phyloP scores from a whole-genome alignment of 176 grass and related monocot genomes.

The Elaeis guineensis region DNA sequence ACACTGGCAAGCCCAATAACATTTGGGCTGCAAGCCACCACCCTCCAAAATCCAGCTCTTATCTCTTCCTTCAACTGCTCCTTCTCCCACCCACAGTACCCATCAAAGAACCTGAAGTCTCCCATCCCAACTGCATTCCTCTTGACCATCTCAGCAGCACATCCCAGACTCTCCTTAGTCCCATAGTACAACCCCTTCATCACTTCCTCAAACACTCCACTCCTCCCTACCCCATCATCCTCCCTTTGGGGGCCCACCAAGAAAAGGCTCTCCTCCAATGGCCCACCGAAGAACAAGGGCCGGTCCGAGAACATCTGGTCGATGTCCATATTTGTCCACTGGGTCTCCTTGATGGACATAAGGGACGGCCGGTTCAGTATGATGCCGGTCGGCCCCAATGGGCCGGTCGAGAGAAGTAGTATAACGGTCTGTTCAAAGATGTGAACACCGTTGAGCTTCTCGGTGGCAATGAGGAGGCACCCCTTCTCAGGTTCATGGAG shows the following conservation, averaged over 20 bases:
- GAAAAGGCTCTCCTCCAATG: conserved; percentile 72
- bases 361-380: conserved; percentile 88
- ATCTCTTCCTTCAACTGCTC: conserved; percentile 72
- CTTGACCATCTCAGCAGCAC: conserved; percentile 80
- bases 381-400: conserved; percentile 54
- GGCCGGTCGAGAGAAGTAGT: conserved; percentile 54
- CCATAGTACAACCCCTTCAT: conserved; percentile 77
- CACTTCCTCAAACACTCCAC: conserved; percentile 80
- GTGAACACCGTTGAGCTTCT: conserved; percentile 85
- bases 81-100: conserved; percentile 74
- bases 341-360: conserved; percentile 94
- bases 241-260: conserved; percentile 35
- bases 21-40: conserved; percentile 73
- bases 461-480: conserved; percentile 75
- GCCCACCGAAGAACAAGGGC: conserved; percentile 84
- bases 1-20: conserved; percentile 38
- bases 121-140: conserved; percentile 47
- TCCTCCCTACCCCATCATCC: conserved; percentile 24
- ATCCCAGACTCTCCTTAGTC: conserved; percentile 60
- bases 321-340: conserved; percentile 39
- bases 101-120: conserved; percentile 83
- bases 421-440: conserved; percentile 94
- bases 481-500: conserved; percentile 67
- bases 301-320: conserved; percentile 45
- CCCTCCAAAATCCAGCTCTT: conserved; percentile 53